Conservation (phyloP, 495 filamentous ascomycete species). For the Trichoderma asperelloides region DNA sequence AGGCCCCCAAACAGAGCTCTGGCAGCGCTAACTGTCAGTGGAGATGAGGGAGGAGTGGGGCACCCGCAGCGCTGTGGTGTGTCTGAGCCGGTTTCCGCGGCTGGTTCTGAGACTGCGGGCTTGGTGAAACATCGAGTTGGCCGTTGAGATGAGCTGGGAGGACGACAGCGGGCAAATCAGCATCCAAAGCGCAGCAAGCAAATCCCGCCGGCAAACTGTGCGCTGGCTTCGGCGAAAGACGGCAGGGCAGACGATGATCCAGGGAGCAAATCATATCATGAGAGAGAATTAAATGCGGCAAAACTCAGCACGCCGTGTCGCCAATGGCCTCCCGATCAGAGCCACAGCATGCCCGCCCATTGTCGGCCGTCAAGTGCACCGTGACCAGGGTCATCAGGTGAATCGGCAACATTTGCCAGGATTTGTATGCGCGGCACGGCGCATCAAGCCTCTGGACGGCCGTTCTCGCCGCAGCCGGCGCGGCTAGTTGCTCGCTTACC, state of each 20-base stretch:
- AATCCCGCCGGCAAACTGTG: too few relatives aligned
- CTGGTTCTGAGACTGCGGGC: background rate
- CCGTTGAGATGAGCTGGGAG: background rate
- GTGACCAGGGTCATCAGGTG: background rate
- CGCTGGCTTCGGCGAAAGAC: background rate
- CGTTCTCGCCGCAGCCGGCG: background rate
- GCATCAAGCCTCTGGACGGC: background rate
- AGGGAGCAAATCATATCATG: background rate
- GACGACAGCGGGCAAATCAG: background rate
- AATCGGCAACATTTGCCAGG: background rate
- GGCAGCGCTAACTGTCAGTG: constrained; percentile 1
- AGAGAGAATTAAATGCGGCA: background rate
- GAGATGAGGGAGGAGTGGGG: background rate
- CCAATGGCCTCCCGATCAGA: background rate
- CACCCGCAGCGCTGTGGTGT: background rate
- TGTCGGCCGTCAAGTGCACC: too few relatives aligned
- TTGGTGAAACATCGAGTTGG: background rate
- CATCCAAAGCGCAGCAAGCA: background rate
- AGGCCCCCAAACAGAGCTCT: background rate
- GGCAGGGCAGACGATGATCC: background rate
- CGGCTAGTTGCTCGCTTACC: background rate
- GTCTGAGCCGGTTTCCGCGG: constrained; percentile 3
- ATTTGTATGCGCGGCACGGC: background rate
- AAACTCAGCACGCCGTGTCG: background rate
- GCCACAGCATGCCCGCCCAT: too few relatives aligned